Evolutionary conservation across 2,329 filamentous ascomycete genomes (phyloP), one percentile per base, ranked within the genome.

Genomic region (Phyllosticta citribraziliensis): DNA sequence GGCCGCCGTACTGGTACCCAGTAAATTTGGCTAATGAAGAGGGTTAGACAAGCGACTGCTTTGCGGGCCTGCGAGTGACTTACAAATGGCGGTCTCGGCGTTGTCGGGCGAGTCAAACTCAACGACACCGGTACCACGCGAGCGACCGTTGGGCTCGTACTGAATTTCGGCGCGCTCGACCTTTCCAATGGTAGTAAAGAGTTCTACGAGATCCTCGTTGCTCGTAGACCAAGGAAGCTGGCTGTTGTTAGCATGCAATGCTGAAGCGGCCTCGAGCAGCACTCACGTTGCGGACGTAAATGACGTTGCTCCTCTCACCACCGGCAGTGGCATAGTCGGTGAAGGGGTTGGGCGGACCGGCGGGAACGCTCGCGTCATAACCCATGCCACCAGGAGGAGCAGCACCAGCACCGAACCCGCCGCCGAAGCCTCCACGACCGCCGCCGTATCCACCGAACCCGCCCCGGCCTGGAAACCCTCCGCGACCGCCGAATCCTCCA

Each of bases 111-210:
- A 84, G 71, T 95, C 90, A 72, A 99, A 97, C 64, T 94, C 87
- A 61, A 99, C 94, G n/a, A 99, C 94, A 72, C 94, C 94, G 63
- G 89, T 94, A 65, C 94, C 94, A 65, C 91, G 88, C 63, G 94
- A 99, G 68, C 94, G 89, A 54, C 94, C 94, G 70, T 95, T 97
- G 3, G 90, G 88, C 75, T 99, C 94, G 71, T 99, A 97, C 76
- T 99, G 94, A 62, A 99, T 97, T 77, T 99, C 94, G n/a, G 94
- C 94, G 69, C 94, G 91, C 70, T 97, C 91, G 63, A 99, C 94
- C 75, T 96, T 96, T 65, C 94, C 94, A 70, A 99, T 99, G 11
- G 94, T 99, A 19, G 89, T 92, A 80, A 99, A 99, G 20, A 99
- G 83, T 73, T 99, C 94, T 62, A 97, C 85, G 25, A 99, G 80